Evolutionary conservation across 768 basidiomycete genomes (phyloP), one percentile per base, ranked within the genome.

Genomic region (Fibroporia radiculosa): DNA sequence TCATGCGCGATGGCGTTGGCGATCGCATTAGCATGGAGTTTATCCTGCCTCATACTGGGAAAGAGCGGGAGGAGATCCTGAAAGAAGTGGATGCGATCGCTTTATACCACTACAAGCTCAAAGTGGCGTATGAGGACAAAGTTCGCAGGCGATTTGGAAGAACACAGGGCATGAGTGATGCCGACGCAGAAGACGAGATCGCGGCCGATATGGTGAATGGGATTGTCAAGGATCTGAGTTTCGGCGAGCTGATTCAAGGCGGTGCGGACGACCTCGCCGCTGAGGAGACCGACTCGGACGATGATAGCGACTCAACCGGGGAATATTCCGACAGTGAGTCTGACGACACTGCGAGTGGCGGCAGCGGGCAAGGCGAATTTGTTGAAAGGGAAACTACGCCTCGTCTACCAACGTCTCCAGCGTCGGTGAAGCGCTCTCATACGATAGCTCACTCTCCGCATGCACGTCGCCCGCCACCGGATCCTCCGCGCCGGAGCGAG

Each of bases 21-120:
- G 56, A 68, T 32, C 61, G 56, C 8, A 66, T 96, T 59, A 85
- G 83, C 52, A 78, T 99, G 38, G 96, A 99, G 56, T 89, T 84
- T 57, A 66, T 98, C 24, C 74, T 98, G 4, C 96, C 96, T 11
- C 83, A 92, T 50, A 75, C 74, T 1, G 88, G 84, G 10, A 63
- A 76, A 40, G 90, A 89, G 48, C 81, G 95, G n/a, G 60, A 66
- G 23, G 76, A 71, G 14, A 81, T 98, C 51, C 67, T 98, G 52
- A 67, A 71, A 33, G 96, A 99, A 60, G 78, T 98, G 3, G 96
- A 99, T 64, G 75, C 77, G 46, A 78, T 98, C 41, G 85, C 92
- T 12, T 69, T 82, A 36, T 93, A 98, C 60, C 95, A 99, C 63
- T 96, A 97, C 67, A 82, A 85, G 60, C 76, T 93, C 48, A 99